phyloP scores from a whole-genome alignment of 345 rosid genomes.

The Rhodamnia argentea region DNA sequence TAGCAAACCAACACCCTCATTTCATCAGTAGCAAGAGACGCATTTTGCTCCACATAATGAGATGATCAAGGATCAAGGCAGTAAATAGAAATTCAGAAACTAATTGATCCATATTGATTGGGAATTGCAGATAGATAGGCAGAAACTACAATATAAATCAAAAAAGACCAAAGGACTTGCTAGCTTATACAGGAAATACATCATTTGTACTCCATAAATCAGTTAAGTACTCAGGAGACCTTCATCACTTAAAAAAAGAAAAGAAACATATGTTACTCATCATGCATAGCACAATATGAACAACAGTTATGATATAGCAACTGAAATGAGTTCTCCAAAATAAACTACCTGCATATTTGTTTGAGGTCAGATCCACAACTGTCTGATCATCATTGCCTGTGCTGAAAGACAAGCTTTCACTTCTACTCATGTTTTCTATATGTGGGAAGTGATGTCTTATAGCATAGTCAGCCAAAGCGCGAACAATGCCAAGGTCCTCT shows the following conservation, averaged over 20 bases:
- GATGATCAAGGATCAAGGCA: background rate
- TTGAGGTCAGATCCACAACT: slow-evolving; percentile 83
- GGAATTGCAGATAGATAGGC: background rate
- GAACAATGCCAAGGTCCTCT: slow-evolving; percentile 76
- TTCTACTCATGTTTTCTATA: slow-evolving; percentile 65
- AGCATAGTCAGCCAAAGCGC: slow-evolving; percentile 84
- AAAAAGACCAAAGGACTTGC: background rate
- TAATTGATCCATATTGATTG: background rate
- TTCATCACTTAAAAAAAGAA: background rate
- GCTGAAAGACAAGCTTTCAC: slow-evolving; percentile 84
- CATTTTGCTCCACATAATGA: background rate
- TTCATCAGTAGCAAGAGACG: background rate
- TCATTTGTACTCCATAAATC: background rate
- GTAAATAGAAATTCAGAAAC: background rate
- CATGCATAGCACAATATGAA: background rate
- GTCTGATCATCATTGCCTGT: slow-evolving; percentile 70
- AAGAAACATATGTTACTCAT: background rate
- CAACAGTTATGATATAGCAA: background rate
- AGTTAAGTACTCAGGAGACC: background rate
- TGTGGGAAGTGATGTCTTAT: slow-evolving; percentile 83
- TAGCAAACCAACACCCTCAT: background rate
- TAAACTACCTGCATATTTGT: slow-evolving; percentile 85
- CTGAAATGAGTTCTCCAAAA: background rate
- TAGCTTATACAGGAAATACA: background rate
- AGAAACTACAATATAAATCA: background rate